These are phyloP conservation scores for Fraxinus xanthoxyloides DNA, from an alignment of 305 asterid genomes.

Conservation along the genomic window DNA sequence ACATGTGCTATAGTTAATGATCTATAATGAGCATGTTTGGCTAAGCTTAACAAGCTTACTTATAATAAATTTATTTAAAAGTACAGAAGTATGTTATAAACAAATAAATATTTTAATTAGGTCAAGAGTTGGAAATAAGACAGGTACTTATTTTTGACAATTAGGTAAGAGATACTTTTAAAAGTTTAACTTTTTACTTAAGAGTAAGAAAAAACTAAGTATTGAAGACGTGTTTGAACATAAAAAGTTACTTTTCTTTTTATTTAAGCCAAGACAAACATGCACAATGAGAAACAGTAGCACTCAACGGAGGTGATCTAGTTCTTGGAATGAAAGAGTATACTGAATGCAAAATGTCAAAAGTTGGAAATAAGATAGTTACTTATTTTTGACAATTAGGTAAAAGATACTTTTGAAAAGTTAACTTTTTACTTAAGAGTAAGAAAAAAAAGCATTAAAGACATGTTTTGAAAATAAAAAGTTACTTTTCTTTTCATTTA, in stretches of 20 bases:
- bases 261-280: neutral
- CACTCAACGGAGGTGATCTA: conserved; percentile 94
- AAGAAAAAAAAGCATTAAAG: neutral
- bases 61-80: neutral
- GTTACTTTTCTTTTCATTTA: neutral
- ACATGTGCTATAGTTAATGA: conserved; percentile 4
- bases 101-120: neutral
- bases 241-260: neutral
- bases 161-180: neutral
- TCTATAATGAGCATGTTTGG: neutral
- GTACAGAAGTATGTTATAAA: neutral
- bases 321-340: conserved; percentile 85
- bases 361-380: conserved; percentile 3
- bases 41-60: neutral
- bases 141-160: conserved; percentile 8
- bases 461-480: neutral
- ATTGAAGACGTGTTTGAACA: neutral
- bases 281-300: neutral
- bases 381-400: conserved; percentile 3
- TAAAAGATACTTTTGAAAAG: neutral
- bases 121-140: conserved; percentile 5
- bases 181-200: neutral
- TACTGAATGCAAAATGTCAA: conserved; percentile 67
- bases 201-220: neutral
- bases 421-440: neutral